Conservation (phyloP, 441 rosid species). For the Cnidoscolus chayamansa region DNA sequence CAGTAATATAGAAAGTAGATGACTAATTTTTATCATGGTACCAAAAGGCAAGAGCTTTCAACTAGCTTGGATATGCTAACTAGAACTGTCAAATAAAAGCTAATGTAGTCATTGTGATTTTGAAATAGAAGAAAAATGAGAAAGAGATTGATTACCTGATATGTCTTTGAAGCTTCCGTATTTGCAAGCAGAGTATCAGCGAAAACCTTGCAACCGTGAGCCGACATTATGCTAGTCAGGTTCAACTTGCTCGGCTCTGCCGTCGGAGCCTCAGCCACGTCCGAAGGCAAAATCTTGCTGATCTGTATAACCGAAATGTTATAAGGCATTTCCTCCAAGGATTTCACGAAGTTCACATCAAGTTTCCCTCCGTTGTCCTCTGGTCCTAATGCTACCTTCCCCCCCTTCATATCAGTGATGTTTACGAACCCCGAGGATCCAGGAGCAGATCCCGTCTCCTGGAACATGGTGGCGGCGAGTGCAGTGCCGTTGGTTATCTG, state of each 20-base stretch:
- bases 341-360: conserved; percentile 62
- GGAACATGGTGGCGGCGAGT: conserved; percentile 81
- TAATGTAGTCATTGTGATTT: background rate
- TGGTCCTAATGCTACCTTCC: conserved; percentile 83
- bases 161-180: conserved; percentile 58
- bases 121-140: no score
- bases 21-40: no score
- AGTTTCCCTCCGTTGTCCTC: conserved; percentile 52
- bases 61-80: no score
- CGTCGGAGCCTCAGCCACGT: conserved; percentile 66
- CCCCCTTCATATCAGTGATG: conserved; percentile 75
- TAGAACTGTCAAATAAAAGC: background rate
- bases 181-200: conserved; percentile 68
- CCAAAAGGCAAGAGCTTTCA: no score
- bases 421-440: conserved; percentile 84
- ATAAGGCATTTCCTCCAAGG: conserved; percentile 69
- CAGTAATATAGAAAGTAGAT: no score
- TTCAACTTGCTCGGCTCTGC: conserved; percentile 77
- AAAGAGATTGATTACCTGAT: conserved; percentile 41
- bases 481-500: conserved; percentile 79
- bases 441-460: conserved; percentile 80
- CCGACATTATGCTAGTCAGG: conserved; percentile 71
- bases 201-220: conserved; percentile 84
- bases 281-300: conserved; percentile 58
- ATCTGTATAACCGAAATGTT: conserved; percentile 84